Base-by-base conservation (phyloP, 1,284 basidiomycete species). In the Boletus mariae region DNA sequence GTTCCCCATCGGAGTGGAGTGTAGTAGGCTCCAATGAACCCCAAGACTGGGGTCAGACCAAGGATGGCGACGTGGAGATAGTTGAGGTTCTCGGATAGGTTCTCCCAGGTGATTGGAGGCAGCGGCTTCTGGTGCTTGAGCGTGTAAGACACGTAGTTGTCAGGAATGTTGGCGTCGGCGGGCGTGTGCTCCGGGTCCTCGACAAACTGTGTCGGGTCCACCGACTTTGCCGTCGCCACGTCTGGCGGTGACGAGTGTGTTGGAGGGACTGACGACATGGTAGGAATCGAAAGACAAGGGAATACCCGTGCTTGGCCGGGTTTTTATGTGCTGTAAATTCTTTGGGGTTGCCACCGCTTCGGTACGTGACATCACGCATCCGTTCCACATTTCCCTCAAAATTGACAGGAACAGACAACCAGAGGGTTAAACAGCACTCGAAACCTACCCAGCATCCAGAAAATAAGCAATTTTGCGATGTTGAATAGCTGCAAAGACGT, bases 141-240 rank as follows among this genome's bases (percentile, higher is more conserved):
- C 3, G 90, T 92, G 71, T 90, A 83, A 49, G 85, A 78, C 65
- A 97, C 92, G 66, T 94, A 96, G 79, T 94, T 94, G 75, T 94
- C 91, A 35, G 89, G 87, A 58, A 91, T 84, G 71, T 90, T 74
- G 60, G 80, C 64, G 73, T 90, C 87, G 59, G 75, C 75, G 54
- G 85, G 84, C 28, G 64, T 42, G 52, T 74, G 64, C 15, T 73
- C 71, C 31, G 72, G 69, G 49, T 71, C 63, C n/a, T 71, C 64
- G 37, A 62, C 61, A 15, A 61, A 62, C 6, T 57, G 49, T 12
- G 57, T 51, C 5, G 48, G n/a, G 41, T 57, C 37, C 8, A 46
- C 38, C 1, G 50, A 45, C 46, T 60, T 63, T 34, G 67, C 54
- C 12, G 59, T 54, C 42, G 64, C 52, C 59, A 62, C 56, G 56